Evolutionary conservation across 164 flowering plant species (phyloP), one percentile per base, ranked within the genome.

Genomic region (Vitis riparia): DNA sequence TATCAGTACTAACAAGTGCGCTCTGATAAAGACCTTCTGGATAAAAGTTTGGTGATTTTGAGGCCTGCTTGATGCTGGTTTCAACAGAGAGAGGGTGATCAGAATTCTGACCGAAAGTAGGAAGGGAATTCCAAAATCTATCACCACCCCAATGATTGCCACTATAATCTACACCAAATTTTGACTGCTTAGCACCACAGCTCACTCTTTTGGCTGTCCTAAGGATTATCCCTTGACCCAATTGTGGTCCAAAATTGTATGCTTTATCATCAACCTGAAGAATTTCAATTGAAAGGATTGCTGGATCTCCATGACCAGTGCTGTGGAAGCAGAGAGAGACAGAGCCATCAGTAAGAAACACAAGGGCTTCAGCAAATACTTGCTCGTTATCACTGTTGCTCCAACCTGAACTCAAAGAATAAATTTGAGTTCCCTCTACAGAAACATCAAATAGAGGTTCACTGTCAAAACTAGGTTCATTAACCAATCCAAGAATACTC

Each of bases 241-340:
- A 91, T 13, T 77, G 69, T 8, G 78, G 80, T 7, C 91, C 97
- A 80, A 77, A 86, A 78, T 82, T 66, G 70, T 96, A 96, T 50
- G 91, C 95, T 60, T 59, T 81, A 52, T 85, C 85, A 78, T 93
- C 91, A 69, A 96, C 80, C 70, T 93, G 99, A 68, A 93, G 97
- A 71, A 96, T 84, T 75, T 93, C 98, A 68, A 96, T 85, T 1
- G 99, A 80, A 69, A 93, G 83, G 17, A 93, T 76, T n/a, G 98
- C 83, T 53, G 99, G 99, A 72, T 91, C 97, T 59, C 98, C 99
- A 78, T 89, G 99, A 65, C 99, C 99, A 63, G 97, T 96, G 78
- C 97, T 92, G 69, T 92, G 97, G 79, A 96, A 93, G 83, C 99
- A 96, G 56, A 85, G 51, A 7, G 97, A 83, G n/a, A 86, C 90